Percentiles rank a stretch among this genome's conserved stretches.
Conservation (phyloP, 192 early-diverging fungal species). For the Spizellomyces sp. region DNA sequence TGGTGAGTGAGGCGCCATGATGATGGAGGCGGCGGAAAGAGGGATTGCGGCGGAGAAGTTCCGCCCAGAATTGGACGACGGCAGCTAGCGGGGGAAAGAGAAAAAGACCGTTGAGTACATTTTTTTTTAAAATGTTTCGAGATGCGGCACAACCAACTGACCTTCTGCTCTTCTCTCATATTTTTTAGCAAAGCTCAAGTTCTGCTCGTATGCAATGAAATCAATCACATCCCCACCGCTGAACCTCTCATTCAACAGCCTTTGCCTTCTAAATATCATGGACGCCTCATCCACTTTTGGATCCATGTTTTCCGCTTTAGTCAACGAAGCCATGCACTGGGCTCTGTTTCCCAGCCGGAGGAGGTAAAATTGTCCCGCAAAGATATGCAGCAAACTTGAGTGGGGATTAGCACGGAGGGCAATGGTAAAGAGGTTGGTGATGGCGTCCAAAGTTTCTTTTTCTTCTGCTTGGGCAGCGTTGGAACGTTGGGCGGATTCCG, state of each 20-base stretch:
- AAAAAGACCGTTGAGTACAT: background rate
- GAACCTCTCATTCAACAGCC: slow-evolving; percentile 48
- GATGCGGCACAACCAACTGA: background rate
- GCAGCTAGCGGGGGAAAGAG: slow-evolving; percentile 30
- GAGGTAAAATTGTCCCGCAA: slow-evolving; percentile 42
- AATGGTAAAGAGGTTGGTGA: slow-evolving; percentile 25
- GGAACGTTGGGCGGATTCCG: background rate
- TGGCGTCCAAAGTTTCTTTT: slow-evolving; percentile 27
- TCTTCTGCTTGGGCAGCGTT: background rate
- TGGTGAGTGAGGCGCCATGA: slow-evolving; percentile 34
- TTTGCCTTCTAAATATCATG: slow-evolving; percentile 46
- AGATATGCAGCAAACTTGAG: slow-evolving; percentile 41
- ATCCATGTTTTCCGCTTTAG: slow-evolving; percentile 39
- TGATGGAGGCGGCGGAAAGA: slow-evolving; percentile 39
- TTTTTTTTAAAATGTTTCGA: slow-evolving; percentile 14
- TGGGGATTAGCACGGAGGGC: slow-evolving; percentile 30
- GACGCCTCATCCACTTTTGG: slow-evolving; percentile 48
- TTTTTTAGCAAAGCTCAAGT: slow-evolving; percentile 35
- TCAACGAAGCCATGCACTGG: slow-evolving; percentile 43
- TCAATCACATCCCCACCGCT: slow-evolving; percentile 52
- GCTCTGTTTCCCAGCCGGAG: slow-evolving; percentile 44
- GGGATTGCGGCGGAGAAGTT: slow-evolving; percentile 39
- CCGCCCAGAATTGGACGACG: slow-evolving; percentile 50
- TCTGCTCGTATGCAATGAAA: slow-evolving; percentile 54
- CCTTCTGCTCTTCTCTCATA: slow-evolving; percentile 24